These are phyloP conservation scores for Populus hybrid DNA, from an alignment of 441 rosid species.

Conservation along the genomic window DNA sequence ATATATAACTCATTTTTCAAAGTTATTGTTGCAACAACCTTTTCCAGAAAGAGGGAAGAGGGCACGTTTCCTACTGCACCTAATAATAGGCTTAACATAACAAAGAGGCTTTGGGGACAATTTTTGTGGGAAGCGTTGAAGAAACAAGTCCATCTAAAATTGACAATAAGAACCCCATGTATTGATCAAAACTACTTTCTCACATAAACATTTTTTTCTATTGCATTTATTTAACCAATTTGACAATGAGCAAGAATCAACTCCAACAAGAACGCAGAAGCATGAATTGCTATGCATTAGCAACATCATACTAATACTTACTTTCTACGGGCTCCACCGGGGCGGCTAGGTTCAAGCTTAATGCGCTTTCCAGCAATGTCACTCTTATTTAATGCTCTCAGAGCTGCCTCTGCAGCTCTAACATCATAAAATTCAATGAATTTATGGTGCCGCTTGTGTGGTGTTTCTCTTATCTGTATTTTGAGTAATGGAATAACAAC, in stretches of 20 bases:
- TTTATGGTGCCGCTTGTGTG: conserved; percentile 98
- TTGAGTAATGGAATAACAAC: background rate
- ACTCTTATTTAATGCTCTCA: conserved; percentile 79
- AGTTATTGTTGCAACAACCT: background rate
- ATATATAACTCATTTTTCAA: background rate
- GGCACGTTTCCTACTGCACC: background rate
- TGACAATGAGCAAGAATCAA: background rate
- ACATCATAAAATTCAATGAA: conserved; percentile 95
- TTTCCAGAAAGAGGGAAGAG: too few relatives aligned
- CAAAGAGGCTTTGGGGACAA: background rate
- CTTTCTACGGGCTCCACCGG: conserved; percentile 99
- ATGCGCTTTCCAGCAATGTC: conserved; percentile 98
- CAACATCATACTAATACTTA: conserved; percentile 27
- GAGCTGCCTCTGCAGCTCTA: conserved; percentile 97
- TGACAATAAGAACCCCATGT: background rate
- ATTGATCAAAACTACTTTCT: background rate
- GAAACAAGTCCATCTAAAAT: background rate
- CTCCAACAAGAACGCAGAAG: background rate
- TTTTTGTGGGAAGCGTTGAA: background rate
- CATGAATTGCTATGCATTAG: conserved; percentile 3
- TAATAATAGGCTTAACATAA: background rate
- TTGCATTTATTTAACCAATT: background rate
- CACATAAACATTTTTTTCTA: background rate
- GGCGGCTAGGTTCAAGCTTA: conserved; percentile 99
- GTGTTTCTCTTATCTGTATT: conserved; percentile 97